Percentiles rank a stretch among this genome's conserved stretches.
Evolutionary conservation across 345 rosid species (phyloP).

Genomic region (Microcos paniculata): DNA sequence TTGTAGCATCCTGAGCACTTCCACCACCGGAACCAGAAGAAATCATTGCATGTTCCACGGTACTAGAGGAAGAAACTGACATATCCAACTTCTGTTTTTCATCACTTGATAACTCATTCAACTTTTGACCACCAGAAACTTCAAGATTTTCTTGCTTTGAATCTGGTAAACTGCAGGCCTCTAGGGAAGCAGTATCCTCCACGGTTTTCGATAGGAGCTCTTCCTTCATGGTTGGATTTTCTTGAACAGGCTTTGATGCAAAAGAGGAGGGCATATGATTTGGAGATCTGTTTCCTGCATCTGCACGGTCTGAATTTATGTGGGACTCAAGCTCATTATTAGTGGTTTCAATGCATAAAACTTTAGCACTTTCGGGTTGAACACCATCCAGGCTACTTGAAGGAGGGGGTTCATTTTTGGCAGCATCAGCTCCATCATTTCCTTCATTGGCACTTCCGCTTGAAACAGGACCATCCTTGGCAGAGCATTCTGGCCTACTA

Average conservation of each 20-base stretch:
- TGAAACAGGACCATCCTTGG: slow-evolving; percentile 32
- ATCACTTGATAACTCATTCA: slow-evolving; percentile 28
- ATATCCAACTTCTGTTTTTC: slow-evolving; percentile 31
- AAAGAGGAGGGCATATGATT: slow-evolving; percentile 29
- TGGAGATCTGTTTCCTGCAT: slow-evolving; percentile 35
- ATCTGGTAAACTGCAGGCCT: slow-evolving; percentile 30
- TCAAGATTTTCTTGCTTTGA: slow-evolving; percentile 36
- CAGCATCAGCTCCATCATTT: slow-evolving; percentile 34
- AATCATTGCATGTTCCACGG: slow-evolving; percentile 38
- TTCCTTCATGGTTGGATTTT: slow-evolving; percentile 36
- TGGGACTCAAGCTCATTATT: slow-evolving; percentile 27
- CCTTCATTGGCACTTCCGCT: slow-evolving; percentile 37
- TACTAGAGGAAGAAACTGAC: slow-evolving; percentile 40
- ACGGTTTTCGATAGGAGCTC: slow-evolving; percentile 20
- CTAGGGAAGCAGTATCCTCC: slow-evolving; percentile 32
- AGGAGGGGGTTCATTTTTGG: slow-evolving; percentile 31
- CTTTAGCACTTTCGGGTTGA: slow-evolving; percentile 37
- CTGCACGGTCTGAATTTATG: slow-evolving; percentile 23
- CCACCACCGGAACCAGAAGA: slow-evolving; percentile 37
- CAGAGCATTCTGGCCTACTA: slow-evolving; percentile 36
- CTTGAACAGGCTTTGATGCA: slow-evolving; percentile 42
- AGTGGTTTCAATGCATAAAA: slow-evolving; percentile 32
- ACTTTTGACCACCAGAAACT: slow-evolving; percentile 37
- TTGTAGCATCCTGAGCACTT: slow-evolving; percentile 27
- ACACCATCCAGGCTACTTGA: slow-evolving; percentile 35